Evolutionary conservation across 352 stramenopile genomes (phyloP).

Genomic region (Phytophthora litchii): DNA sequence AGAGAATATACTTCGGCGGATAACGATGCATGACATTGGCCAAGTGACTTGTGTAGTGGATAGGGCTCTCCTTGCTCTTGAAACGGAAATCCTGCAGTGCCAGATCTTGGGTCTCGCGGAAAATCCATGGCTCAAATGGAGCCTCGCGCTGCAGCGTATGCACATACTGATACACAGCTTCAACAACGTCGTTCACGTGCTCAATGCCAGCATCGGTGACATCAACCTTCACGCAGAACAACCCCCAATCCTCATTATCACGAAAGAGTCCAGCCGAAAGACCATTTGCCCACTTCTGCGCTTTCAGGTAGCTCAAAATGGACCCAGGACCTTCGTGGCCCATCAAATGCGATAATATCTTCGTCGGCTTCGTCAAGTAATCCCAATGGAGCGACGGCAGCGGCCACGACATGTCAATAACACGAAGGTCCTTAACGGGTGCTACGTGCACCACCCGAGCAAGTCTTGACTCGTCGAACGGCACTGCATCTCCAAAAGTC

Average conservation of each 20-base stretch:
- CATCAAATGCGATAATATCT: conserved; percentile 92
- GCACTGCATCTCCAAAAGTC: conserved; percentile 56
- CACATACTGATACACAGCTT: conserved; percentile 72
- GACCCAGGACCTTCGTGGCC: conserved; percentile 94
- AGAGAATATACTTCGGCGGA: conserved; percentile 64
- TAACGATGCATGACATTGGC: conserved; percentile 75
- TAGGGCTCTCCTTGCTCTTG: conserved; percentile 81
- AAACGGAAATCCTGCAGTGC: conserved; percentile 69
- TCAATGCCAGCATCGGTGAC: conserved; percentile 68
- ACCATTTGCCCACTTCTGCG: conserved; percentile 75
- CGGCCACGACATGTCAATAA: conserved; percentile 79
- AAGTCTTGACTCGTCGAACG: conserved; percentile 58
- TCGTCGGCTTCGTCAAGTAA: conserved; percentile 73
- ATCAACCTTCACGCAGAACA: conserved; percentile 77
- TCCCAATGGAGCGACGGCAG: conserved; percentile 59
- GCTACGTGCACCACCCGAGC: conserved; percentile 55
- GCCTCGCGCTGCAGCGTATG: conserved; percentile 48
- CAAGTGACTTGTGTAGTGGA: conserved; percentile 72
- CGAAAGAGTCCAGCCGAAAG: conserved; percentile 64
- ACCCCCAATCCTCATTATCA: conserved; percentile 72
- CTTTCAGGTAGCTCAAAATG: conserved; percentile 93
- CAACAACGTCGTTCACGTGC: conserved; percentile 65
- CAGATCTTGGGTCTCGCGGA: conserved; percentile 66
- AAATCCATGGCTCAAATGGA: conserved; percentile 69
- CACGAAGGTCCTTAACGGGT: conserved; percentile 69